phyloP scores from a whole-genome alignment of 108 stramenopile genomes.

The Cyclotella distinguenda region DNA sequence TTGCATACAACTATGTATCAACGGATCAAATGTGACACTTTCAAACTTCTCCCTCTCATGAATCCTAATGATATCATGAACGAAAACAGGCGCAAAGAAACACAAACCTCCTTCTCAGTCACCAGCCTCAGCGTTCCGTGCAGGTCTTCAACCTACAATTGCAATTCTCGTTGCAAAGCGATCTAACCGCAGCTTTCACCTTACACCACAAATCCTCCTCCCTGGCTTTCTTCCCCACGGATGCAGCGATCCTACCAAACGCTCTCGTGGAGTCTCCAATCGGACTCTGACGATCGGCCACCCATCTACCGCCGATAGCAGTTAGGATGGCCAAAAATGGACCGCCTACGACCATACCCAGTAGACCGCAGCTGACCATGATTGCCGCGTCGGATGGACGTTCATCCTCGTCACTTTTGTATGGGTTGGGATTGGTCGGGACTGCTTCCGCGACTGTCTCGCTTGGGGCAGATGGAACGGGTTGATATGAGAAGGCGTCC shows the following conservation, averaged over 20 bases:
- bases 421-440: no score
- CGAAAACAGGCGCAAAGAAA: no score
- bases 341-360: constrained; percentile 42
- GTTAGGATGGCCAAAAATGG: constrained; percentile 40
- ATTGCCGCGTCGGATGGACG: constrained; percentile 32
- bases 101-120: no score
- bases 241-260: constrained; percentile 33
- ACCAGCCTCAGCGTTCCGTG: no score
- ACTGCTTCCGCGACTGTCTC: no score
- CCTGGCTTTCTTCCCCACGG: constrained; percentile 34
- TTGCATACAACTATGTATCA: no score
- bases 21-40: no score
- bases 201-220: constrained; percentile 36
- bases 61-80: no score
- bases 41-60: no score
- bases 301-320: constrained; percentile 32
- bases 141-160: constrained; percentile 17
- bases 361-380: constrained; percentile 38
- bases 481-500: no score
- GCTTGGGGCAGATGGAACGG: no score
- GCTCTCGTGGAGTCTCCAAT: constrained; percentile 40
- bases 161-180: constrained; percentile 21
- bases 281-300: constrained; percentile 26
- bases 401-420: constrained; percentile 29
- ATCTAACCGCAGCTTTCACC: constrained; percentile 29